These are phyloP conservation scores for Aspergillus flavus DNA, from an alignment of 2,329 filamentous ascomycete species.

Conservation along the genomic window DNA sequence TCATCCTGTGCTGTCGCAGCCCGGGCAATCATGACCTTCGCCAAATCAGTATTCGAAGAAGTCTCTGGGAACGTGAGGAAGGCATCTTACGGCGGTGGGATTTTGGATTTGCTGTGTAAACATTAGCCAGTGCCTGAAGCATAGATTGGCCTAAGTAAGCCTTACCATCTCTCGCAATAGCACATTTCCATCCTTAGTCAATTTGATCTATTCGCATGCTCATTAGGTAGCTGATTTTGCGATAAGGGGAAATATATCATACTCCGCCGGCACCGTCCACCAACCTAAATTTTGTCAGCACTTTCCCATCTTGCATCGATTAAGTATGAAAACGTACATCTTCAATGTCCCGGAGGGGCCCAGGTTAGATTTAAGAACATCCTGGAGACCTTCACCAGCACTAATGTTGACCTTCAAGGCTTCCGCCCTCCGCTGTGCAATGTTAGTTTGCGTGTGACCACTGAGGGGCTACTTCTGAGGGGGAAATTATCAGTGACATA, in stretches of 20 bases:
- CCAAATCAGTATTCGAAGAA: constrained; percentile 24
- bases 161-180: constrained; percentile 66
- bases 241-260: constrained; percentile 32
- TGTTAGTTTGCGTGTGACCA: constrained; percentile 46
- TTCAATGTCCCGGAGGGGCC: constrained; percentile 94
- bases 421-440: constrained; percentile 83
- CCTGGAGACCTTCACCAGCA: constrained; percentile 86
- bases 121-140: constrained; percentile 32
- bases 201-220: constrained; percentile 72
- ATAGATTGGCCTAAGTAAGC: constrained; percentile 13
- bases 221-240: constrained; percentile 20
- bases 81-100: constrained; percentile 75
- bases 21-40: constrained; percentile 67
- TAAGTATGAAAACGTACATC: constrained; percentile 63
- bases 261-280: constrained; percentile 65
- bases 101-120: constrained; percentile 82
- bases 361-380: constrained; percentile 96
- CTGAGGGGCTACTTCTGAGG: constrained; percentile 35
- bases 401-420: constrained; percentile 96
- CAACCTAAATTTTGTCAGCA: constrained; percentile 50
- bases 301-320: constrained; percentile 7
- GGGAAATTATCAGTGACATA: constrained; percentile 49
- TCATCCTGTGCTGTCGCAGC: constrained; percentile 97
- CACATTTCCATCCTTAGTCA: constrained; percentile 98
- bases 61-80: constrained; percentile 10